Evolutionary conservation across 768 basidiomycete species (phyloP), one percentile per base, ranked within the genome.

Genomic region (Lentinula guzmanii): DNA sequence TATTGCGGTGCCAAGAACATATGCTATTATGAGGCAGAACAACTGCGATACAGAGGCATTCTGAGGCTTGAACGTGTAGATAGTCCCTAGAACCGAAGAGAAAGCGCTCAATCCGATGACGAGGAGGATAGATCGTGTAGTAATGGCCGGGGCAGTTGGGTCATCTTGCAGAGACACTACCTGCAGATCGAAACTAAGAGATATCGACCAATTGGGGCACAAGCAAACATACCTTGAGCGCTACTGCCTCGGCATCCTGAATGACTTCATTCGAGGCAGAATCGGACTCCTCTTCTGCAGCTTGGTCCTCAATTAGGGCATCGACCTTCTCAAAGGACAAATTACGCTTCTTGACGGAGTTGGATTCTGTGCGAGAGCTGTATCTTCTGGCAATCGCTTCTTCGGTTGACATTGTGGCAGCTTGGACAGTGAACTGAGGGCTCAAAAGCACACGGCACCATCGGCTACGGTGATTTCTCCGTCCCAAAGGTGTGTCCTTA

Each of bases 21-120:
- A 82, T 1, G 82, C 81, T 62, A 84, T 82, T 63, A 84, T 81
- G 31, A 83, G 71, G 62, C 77, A 80, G 71, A 84, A 85, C 2
- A 84, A 71, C 61, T 83, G 80, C 5, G 82, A 83, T 1, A 84
- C 83, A 0, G 74, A 71, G 2, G 82, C 82, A 66, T 79, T 80
- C 74, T 83, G 73, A 13, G 71, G 73, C 68, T 75, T 76, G 68
- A 73, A 73, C 5, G 71, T 76, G 64, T 76, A 76, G 24, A 75
- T 76, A 28, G 72, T 76, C 18, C 64, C 72, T 34, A 73, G 68
- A 51, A 74, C 76, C 33, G 79, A 69, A 10, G 75, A 75, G 65
- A 84, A 83, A 5, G 77, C 77, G 51, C 79, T 79, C 24, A 83
- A 67, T 5, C 82, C 82, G 35, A 76, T 60, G 6, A 82, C 82